Percentiles rank a stretch among this genome's conserved stretches.
phyloP scores from a whole-genome alignment of 306 rosid species.

The Lathyrus oleraceus region DNA sequence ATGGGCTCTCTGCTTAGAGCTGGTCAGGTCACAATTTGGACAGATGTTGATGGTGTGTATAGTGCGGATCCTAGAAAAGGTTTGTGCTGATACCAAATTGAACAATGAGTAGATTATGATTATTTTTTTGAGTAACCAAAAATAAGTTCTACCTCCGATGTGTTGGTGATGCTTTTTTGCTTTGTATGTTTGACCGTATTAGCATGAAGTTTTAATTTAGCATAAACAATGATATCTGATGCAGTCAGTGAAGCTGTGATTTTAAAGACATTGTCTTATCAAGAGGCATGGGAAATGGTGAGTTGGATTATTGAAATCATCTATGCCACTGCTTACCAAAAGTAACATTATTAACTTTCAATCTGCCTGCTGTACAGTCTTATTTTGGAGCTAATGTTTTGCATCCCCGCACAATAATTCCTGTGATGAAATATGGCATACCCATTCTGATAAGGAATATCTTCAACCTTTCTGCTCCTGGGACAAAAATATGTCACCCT shows the following conservation, averaged over 20 bases:
- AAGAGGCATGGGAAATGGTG: slow-evolving; percentile 99
- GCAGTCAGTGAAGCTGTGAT: slow-evolving; percentile 98
- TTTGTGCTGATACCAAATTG: slow-evolving; percentile 37
- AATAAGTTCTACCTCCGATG: slow-evolving; percentile 23
- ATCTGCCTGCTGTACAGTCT: slow-evolving; percentile 61
- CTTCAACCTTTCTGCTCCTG: slow-evolving; percentile 87
- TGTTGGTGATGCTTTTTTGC: slow-evolving; percentile 16
- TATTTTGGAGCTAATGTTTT: slow-evolving; percentile 99
- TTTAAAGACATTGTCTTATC: slow-evolving; percentile 85
- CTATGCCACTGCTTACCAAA: slow-evolving; percentile 24
- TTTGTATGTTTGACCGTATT: slow-evolving; percentile 21
- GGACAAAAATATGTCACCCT: slow-evolving; percentile 84
- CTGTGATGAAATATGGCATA: slow-evolving; percentile 85
- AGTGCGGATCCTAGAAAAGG: slow-evolving; percentile 99
- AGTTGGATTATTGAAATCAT: slow-evolving; percentile 35
- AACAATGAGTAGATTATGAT: slow-evolving; percentile 22
- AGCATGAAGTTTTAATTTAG: slow-evolving; percentile 20
- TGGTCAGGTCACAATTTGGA: slow-evolving; percentile 92
- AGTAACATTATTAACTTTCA: slow-evolving; percentile 37
- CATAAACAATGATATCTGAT: slow-evolving; percentile 40
- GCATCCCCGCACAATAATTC: slow-evolving; percentile 97
- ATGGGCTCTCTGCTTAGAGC: slow-evolving; percentile 86
- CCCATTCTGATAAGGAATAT: slow-evolving; percentile 90
- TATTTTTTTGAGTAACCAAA: slow-evolving; percentile 9
- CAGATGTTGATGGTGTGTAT: slow-evolving; percentile 96